Evolutionary conservation across 176 grass and related monocot species (phyloP).

Genomic region (Aegilops bicornis): DNA sequence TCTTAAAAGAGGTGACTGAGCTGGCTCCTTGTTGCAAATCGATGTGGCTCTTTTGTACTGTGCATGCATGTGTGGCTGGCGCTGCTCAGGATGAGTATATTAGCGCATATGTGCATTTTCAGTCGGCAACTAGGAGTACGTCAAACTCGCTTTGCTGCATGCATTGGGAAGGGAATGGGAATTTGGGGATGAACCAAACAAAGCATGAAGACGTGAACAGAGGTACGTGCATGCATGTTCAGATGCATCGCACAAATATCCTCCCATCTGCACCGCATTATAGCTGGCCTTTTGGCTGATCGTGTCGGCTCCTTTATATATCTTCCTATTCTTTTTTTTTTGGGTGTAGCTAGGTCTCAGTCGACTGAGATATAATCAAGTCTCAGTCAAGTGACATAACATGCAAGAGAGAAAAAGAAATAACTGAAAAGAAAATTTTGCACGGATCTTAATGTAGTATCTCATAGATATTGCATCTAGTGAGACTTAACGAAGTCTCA

Average conservation of each 20-base stretch:
- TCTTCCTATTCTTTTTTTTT: not conserved
- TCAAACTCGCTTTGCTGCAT: not conserved
- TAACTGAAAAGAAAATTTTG: no score
- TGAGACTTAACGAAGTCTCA: no score
- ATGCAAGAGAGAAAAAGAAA: no score
- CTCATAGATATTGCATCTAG: no score
- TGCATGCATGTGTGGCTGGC: not conserved
- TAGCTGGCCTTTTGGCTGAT: not conserved
- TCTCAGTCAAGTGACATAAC: no score
- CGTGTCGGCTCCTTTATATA: not conserved
- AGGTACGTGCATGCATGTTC: constrained; percentile 15
- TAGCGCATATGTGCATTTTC: not conserved
- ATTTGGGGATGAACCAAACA: not conserved
- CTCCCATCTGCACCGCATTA: not conserved
- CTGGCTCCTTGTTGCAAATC: not conserved
- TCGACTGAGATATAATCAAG: no score
- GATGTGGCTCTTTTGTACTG: not conserved
- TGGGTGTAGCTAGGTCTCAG: no score
- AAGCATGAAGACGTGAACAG: not conserved
- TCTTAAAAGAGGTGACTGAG: not conserved
- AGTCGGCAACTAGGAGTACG: not conserved
- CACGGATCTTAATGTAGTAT: no score
- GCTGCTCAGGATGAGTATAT: not conserved
- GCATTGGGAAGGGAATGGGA: not conserved
- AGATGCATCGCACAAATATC: constrained; percentile 22